Base-by-base conservation (phyloP, 306 rosid genomes). In the Sindora glabra region DNA sequence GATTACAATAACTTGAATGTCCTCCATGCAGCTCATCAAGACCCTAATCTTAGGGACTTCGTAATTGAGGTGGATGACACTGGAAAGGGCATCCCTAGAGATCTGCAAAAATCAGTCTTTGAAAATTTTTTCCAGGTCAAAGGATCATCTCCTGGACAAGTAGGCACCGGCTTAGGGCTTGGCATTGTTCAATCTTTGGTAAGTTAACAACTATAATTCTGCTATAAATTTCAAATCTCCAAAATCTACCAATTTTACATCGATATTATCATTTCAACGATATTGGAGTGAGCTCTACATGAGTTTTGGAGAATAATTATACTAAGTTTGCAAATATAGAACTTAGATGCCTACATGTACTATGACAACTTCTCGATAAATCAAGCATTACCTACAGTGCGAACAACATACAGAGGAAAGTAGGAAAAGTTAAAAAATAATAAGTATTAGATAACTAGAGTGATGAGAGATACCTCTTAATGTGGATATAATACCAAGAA, bases 11-110 rank as follows among this genome's bases (percentile, higher is more conserved):
- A 58, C 13, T 8, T 58, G 23, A 21, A 39, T 38, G 50, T 2
- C 49, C 29, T 36, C 15, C 32, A 12, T 2, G 9, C 25, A 58
- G 6, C 50, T 10, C 49, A 26, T 8, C 64, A 39, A 40, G 38
- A 40, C 9, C 50, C 50, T 10, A 25, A 58, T 38, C 25, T 25
- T 13, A 23, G 36, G 4, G 50, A 58, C 4, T 41, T 58, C 40
- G 64, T 38, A 15, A 25, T 58, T 38, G 64, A 58, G 50, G 64
- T 58, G 38, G 64, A 58, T 58, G 64, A 58, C 13, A 39, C 64
- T 1, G 64, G 64, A 10, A 23, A 8, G 5, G 64, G 50, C 5
- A 39, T 58, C 9, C 64, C 64, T 5, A 40, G 40, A 23, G 64
- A 58, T 9, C 23, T 7, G 50, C 64, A 25, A 10, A 39, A 39